Evolutionary conservation across 441 rosid genomes (phyloP), one percentile per base, ranked within the genome.

Genomic region (Populus trichocarpa): DNA sequence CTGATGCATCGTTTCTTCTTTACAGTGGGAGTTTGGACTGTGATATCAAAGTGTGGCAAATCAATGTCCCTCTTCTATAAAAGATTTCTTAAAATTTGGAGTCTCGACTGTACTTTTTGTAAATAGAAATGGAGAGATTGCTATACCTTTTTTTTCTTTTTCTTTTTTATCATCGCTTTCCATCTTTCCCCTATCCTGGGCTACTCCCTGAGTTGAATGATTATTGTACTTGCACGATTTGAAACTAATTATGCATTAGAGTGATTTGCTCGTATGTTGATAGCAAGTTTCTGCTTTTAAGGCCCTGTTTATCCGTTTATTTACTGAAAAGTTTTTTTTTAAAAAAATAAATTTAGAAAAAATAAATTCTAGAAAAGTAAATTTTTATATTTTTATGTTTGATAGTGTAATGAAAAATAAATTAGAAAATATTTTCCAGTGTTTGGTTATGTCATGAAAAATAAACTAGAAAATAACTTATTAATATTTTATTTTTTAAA

Each of bases 11-110:
- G n/a, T 87, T 80, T 72, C 69, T 85, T 70, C 74, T 95, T 75
- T 93, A 89, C 79, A 95, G 94, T 88, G 99, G 97, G 69, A 89
- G 97, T 82, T 84, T 95, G 84, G 98, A 95, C 84, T 86, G 92
- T 86, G 92, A 93, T 82, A 84, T 93, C 80, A 95, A 91, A 86
- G 95, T 91, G 63, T 95, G 99, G 99, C 85, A 82, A 81, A 77
- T 91, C 77, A 75, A 72, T 65, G 84, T 87, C 64, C 90, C 95
- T 70, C 70, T 73, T 46, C 64, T 65, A n/a, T 85, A 83, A 74
- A 64, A 35, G 36, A 80, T 32, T 1, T 22, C 69, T 6, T 14
- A 67, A 50, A 35, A 50, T 2, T 11, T 38, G 23, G 57, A 28
- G 14, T 16, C n/a, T 25, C 57, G 71, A 36, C 28, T 13, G 18